Percentiles rank a stretch among this genome's conserved stretches.
phyloP scores from a whole-genome alignment of 148 eudicot genomes.

The Chenopodium quinoa region DNA sequence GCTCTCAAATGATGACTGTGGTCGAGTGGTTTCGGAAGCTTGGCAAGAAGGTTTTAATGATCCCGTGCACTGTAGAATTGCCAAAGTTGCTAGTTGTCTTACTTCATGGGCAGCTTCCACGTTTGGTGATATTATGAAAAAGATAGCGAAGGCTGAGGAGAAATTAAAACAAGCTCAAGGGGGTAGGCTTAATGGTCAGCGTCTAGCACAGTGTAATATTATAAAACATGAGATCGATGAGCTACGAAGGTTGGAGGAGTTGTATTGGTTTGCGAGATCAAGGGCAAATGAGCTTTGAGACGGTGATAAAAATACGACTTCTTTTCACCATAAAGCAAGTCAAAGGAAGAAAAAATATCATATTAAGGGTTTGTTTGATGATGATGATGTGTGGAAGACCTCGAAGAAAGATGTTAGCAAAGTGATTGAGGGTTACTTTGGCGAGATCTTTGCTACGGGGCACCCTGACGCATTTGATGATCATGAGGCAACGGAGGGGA shows the following conservation, averaged over 20 bases:
- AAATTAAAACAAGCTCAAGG: not conserved
- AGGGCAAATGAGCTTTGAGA: not conserved
- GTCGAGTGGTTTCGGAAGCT: not conserved
- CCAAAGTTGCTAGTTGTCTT: not conserved
- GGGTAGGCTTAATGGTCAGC: not conserved
- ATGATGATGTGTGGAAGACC: not conserved
- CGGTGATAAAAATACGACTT: not conserved
- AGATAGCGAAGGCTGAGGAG: not conserved
- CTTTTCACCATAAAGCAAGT: not conserved
- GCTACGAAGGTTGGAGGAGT: not conserved
- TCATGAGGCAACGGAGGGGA: not conserved
- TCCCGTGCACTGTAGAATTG: not conserved
- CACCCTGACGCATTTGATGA: not conserved
- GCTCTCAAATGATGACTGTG: not conserved
- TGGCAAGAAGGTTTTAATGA: not conserved
- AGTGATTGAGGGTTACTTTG: not conserved
- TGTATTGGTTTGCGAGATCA: not conserved
- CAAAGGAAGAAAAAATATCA: not conserved
- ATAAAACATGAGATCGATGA: not conserved
- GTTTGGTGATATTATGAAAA: not conserved
- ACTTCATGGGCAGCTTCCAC: not conserved
- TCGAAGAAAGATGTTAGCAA: not conserved
- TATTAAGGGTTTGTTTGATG: not conserved
- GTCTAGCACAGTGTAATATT: not conserved
- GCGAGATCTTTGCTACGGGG: not conserved